Conservation (phyloP, 441 rosid species). For the Populus hybrid region DNA sequence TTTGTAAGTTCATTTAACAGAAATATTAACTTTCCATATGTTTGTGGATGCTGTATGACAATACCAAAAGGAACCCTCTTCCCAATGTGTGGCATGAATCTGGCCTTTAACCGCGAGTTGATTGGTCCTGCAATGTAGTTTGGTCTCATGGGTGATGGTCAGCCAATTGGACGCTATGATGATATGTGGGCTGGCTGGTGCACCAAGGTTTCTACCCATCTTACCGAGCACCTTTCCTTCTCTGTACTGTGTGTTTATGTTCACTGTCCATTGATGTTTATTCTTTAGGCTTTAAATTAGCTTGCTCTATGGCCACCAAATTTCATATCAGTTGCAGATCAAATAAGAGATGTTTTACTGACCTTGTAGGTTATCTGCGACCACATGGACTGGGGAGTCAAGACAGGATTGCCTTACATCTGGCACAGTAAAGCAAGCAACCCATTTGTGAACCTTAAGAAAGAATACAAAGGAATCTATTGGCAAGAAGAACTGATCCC, state of each 20-base stretch:
- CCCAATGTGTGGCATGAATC: slow-evolving; percentile 98
- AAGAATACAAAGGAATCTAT: slow-evolving; percentile 81
- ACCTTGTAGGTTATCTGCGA: slow-evolving; percentile 66
- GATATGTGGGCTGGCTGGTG: slow-evolving; percentile 99
- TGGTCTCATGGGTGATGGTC: slow-evolving; percentile 97
- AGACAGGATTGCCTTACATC: slow-evolving; percentile 82
- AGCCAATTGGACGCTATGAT: slow-evolving; percentile 88
- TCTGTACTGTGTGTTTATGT: neutral
- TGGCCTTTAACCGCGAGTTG: slow-evolving; percentile 81
- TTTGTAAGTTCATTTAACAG: neutral
- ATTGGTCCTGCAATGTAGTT: slow-evolving; percentile 95
- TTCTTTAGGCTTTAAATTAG: no score
- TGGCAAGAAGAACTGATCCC: slow-evolving; percentile 93
- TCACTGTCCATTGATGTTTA: no score
- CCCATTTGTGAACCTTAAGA: slow-evolving; percentile 82
- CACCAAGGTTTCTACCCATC: slow-evolving; percentile 43
- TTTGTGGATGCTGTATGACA: slow-evolving; percentile 83
- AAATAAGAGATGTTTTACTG: neutral
- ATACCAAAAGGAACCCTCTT: slow-evolving; percentile 87
- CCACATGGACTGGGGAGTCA: slow-evolving; percentile 79
- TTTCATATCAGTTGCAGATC: neutral
- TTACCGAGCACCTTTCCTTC: neutral
- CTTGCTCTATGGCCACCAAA: neutral
- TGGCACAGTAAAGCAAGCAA: slow-evolving; percentile 92
- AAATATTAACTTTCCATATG: neutral